Evolutionary conservation across 208 protist genomes (phyloP).

Genomic region (Leishmania lainsoni): DNA sequence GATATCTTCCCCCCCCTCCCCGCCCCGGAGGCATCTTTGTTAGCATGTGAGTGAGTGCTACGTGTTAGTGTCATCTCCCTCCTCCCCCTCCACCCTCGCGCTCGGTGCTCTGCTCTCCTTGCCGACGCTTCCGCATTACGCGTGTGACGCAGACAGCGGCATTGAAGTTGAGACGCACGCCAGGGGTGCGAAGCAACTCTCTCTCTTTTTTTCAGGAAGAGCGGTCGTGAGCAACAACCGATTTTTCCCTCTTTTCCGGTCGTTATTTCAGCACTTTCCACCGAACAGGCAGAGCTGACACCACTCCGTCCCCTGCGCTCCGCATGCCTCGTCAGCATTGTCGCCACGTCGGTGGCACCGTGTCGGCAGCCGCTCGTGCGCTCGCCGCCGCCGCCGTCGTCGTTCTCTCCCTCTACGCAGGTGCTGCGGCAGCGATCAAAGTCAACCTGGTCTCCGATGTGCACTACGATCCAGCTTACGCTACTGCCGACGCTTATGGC

Average conservation of each 20-base stretch:
- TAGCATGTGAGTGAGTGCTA: background rate
- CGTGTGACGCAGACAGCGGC: background rate
- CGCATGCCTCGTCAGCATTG: background rate
- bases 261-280: background rate
- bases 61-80: too few species aligned
- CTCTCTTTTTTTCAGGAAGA: background rate
- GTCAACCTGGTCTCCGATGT: conserved; percentile 71
- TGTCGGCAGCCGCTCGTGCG: background rate
- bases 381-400: conserved; percentile 3
- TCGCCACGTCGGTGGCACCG: background rate
- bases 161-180: background rate
- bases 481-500: conserved; percentile 35
- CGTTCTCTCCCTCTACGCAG: conserved; percentile 1
- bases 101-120: background rate
- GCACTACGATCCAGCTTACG: conserved; percentile 80
- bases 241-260: background rate
- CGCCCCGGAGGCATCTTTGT: too few species aligned
- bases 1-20: too few species aligned
- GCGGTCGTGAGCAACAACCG: background rate
- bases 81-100: background rate
- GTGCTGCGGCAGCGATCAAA: conserved; percentile 16
- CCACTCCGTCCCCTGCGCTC: background rate
- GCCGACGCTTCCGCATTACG: background rate
- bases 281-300: background rate
- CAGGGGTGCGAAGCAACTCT: background rate